Evolutionary conservation across 495 filamentous ascomycete species (phyloP), one percentile per base, ranked within the genome.

Genomic region (Penicillium mononematosum): DNA sequence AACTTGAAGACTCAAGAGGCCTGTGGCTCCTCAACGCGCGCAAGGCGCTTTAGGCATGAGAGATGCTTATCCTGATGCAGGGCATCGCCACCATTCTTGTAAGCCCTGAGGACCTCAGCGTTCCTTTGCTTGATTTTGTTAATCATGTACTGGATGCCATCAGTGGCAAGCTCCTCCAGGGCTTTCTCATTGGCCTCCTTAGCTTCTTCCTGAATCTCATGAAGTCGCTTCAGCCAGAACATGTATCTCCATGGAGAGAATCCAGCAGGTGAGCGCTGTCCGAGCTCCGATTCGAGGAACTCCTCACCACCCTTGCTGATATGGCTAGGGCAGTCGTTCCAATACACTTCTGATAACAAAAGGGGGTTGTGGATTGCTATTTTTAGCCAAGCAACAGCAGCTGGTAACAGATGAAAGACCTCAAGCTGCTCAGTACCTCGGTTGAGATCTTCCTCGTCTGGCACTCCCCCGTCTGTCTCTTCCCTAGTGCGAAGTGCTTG

Each of bases 181-280:
- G 5, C 27, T 48, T 53, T 44, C 38, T 66, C 60, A 2, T 52
- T 39, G 12, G 57, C 58, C 29, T 63, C 34, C 20, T 48, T 58
- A 9, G 64, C 60, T 51, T 63, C 53, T n/a, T 61, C 51, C 50
- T 61, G 58, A 27, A 65, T 65, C 45, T 65, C 56, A 50, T 59
- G 46, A 11, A 59, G 55, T 43, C 56, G 50, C 49, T 65, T 65
- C 16, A 65, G 46, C 59, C 59, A 65, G 51, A 49, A 65, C 55
- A 65, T 58, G 17, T 43, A 59, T 57, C 59, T 53, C 54, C 59
- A 61, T 22, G 47, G 59, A 7, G 53, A 38, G 24, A 61, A 58
- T 32, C 59, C 59, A 42, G 42, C n/a, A 34, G 53, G 59, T 31
- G 59, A 53, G 39, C 59, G 59, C 34, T 53, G 27, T 9, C 59